A percentile compares a stretch with the other conserved stretches of the same genome.
These are phyloP conservation scores for Posidonia oceanica DNA, from an alignment of 116 monocot genomes.

Conservation along the genomic window DNA sequence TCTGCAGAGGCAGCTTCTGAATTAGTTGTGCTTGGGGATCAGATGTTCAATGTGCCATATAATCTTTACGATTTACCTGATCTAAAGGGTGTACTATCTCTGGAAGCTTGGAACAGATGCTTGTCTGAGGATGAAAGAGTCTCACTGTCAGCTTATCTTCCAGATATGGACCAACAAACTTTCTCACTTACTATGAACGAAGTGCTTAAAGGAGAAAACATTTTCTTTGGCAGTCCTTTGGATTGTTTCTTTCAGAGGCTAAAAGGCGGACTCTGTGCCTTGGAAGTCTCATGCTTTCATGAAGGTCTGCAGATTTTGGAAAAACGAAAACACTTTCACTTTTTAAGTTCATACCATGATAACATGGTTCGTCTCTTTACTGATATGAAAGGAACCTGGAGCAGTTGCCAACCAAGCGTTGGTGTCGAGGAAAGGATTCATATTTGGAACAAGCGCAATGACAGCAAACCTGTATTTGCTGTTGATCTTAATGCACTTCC, in stretches of 20 bases:
- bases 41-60: conserved; percentile 61
- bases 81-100: conserved; percentile 60
- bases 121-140: conserved; percentile 87
- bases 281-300: conserved; percentile 32
- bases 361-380: conserved; percentile 35
- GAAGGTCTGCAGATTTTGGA: conserved; percentile 45
- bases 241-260: conserved; percentile 42
- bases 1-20: conserved; percentile 50
- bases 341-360: conserved; percentile 65
- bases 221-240: conserved; percentile 82
- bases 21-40: conserved; percentile 34
- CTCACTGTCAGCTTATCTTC: conserved; percentile 60
- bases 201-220: conserved; percentile 43
- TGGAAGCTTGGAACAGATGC: conserved; percentile 78
- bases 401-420: conserved; percentile 18
- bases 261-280: conserved; percentile 68
- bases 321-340: conserved; percentile 41
- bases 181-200: conserved; percentile 61
- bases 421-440: conserved; percentile 42
- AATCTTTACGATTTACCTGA: conserved; percentile 59
- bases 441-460: conserved; percentile 36
- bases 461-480: conserved; percentile 33
- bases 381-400: conserved; percentile 55
- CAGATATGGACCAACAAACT: conserved; percentile 67
- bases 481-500: conserved; percentile 83